A percentile compares a stretch with the other conserved stretches of the same genome.
Conservation (phyloP, 2,329 filamentous ascomycete species). For the Teratosphaeriaceae sp. region DNA sequence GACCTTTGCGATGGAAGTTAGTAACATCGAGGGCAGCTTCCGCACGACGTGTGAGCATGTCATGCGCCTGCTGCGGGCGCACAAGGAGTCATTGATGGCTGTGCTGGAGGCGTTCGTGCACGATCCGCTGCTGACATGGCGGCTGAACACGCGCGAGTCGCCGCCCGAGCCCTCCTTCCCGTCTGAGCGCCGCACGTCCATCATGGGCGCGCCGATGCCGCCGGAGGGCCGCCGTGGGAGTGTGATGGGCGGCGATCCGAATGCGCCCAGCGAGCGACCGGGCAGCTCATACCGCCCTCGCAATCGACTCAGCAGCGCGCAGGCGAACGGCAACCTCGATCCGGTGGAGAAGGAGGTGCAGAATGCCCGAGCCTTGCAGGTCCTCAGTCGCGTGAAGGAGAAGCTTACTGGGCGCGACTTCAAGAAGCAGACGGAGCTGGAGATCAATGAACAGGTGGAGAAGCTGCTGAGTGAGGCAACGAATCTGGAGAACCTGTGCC, state of each 20-base stretch:
- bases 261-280: conserved; percentile 19
- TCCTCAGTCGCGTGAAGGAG: conserved; percentile 84
- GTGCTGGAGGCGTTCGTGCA: conserved; percentile 99
- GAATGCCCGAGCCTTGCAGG: conserved; percentile 87
- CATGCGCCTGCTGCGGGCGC: conserved; percentile 92
- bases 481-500: conserved; percentile 93
- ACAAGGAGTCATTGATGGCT: conserved; percentile 98
- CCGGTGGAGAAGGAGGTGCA: conserved; percentile 62
- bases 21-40: conserved; percentile 98
- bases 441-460: conserved; percentile 82
- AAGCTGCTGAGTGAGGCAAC: conserved; percentile 93
- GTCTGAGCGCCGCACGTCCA: conserved; percentile 54
- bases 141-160: conserved; percentile 61
- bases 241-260: conserved; percentile 26
- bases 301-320: conserved; percentile 20
- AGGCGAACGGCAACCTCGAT: conserved; percentile 30
- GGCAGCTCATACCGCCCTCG: conserved; percentile 26
- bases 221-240: conserved; percentile 21
- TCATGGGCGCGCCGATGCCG: conserved; percentile 40
- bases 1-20: conserved; percentile 99
- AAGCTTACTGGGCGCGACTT: conserved; percentile 95
- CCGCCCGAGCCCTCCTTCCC: conserved; percentile 54
- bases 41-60: conserved; percentile 97
- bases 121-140: conserved; percentile 97
- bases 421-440: conserved; percentile 75